Conservation (phyloP, 192 early-diverging fungal species). For the Diversispora epigaea region DNA sequence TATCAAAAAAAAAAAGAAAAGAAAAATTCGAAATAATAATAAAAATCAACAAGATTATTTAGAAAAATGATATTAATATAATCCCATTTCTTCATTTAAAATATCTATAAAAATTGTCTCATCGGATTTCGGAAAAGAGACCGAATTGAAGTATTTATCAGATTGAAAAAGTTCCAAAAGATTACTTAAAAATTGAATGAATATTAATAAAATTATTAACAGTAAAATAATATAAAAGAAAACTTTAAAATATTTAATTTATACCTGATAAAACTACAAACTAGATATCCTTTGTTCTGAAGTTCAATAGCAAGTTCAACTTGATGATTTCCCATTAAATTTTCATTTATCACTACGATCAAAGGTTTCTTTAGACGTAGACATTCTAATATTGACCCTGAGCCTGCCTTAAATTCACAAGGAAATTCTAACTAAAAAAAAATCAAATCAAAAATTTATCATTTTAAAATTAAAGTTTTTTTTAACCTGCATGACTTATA, state of each 20-base stretch:
- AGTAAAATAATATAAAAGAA: background rate
- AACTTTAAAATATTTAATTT: background rate
- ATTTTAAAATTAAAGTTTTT: background rate
- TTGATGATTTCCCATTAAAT: conserved; percentile 88
- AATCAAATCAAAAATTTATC: no score
- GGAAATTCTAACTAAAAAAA: background rate
- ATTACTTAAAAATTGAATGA: conserved; percentile 22
- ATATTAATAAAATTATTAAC: background rate
- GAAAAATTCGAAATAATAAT: no score
- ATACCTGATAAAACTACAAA: conserved; percentile 47
- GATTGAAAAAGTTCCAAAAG: conserved; percentile 32
- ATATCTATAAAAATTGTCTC: conserved; percentile 37
- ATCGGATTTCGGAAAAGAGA: conserved; percentile 40
- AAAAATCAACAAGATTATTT: no score
- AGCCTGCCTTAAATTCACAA: conserved; percentile 43
- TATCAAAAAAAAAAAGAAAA: no score
- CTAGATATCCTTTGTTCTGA: conserved; percentile 52
- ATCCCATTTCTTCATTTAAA: conserved; percentile 39
- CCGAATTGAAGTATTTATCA: conserved; percentile 30
- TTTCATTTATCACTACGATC: conserved; percentile 73
- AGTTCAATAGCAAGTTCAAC: conserved; percentile 75
- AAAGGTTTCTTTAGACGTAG: conserved; percentile 62
- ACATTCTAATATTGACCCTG: conserved; percentile 85
- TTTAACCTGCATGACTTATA: conserved; percentile 75
- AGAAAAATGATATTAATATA: background rate